These are phyloP conservation scores for Clarireedia homoeocarpa DNA, from an alignment of 2,329 filamentous ascomycete genomes.

Conservation along the genomic window DNA sequence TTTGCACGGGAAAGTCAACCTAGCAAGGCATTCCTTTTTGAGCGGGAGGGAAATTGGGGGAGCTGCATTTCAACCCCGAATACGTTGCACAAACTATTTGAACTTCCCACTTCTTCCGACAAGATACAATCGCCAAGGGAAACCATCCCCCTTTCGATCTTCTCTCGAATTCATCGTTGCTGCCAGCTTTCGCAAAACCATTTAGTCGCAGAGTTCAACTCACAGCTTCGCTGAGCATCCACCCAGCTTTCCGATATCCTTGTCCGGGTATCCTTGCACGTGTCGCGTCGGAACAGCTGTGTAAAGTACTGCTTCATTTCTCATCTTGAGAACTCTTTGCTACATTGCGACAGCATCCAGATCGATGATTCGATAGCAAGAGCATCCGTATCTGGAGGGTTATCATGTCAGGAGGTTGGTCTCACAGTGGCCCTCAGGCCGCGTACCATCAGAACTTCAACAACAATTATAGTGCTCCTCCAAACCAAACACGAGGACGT, in stretches of 20 bases:
- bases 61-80: slow-evolving; percentile 3
- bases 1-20: slow-evolving; percentile 30
- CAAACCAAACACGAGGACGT: slow-evolving; percentile 9
- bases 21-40: slow-evolving; percentile 21
- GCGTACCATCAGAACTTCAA: slow-evolving; percentile 10
- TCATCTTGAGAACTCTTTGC: neutral
- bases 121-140: too few relatives aligned
- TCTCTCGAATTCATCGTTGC: slow-evolving; percentile 5
- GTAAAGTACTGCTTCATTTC: neutral
- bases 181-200: neutral
- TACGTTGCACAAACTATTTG: slow-evolving; percentile 2
- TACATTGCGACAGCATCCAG: neutral
- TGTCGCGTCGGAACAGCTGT: slow-evolving; percentile 4
- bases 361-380: slow-evolving; percentile 16
- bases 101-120: neutral
- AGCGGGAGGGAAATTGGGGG: slow-evolving; percentile 1
- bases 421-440: slow-evolving; percentile 16
- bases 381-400: slow-evolving; percentile 1
- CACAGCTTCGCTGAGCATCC: neutral
- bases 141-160: neutral
- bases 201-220: neutral
- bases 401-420: slow-evolving; percentile 21
- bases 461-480: slow-evolving; percentile 5
- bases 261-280: neutral
- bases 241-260: neutral